A percentile compares a stretch with the other conserved stretches of the same genome.
These are phyloP conservation scores for Pseudocercospora macadamiae DNA, from an alignment of 2,329 filamentous ascomycete species.

Conservation along the genomic window DNA sequence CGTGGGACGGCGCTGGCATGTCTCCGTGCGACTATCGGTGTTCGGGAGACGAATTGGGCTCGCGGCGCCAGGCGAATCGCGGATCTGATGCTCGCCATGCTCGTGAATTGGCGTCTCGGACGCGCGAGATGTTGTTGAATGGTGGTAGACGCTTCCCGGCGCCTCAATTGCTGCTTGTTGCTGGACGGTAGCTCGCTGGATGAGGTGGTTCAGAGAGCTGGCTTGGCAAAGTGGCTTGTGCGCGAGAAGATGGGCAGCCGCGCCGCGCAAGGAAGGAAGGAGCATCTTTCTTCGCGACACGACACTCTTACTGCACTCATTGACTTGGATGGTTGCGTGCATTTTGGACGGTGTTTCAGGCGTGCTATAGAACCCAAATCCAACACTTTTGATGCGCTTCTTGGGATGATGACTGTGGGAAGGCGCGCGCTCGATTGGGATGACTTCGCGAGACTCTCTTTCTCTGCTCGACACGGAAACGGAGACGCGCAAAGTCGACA, in stretches of 20 bases:
- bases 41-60: conserved; percentile 32
- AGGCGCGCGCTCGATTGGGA: conserved; percentile 20
- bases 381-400: neutral
- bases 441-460: conserved; percentile 22
- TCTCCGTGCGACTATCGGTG: conserved; percentile 28
- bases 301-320: conserved; percentile 5
- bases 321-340: conserved; percentile 1
- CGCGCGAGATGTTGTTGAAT: neutral
- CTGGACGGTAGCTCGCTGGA: neutral
- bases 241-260: no score
- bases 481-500: neutral
- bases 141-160: conserved; percentile 4
- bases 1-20: conserved; percentile 25
- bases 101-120: neutral
- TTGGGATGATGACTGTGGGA: conserved; percentile 21
- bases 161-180: conserved; percentile 7
- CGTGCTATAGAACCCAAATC: neutral
- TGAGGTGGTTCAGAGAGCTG: neutral
- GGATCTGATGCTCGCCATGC: conserved; percentile 33
- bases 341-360: neutral
- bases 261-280: neutral
- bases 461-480: conserved; percentile 19
- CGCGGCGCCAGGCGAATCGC: conserved; percentile 33
- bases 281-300: conserved; percentile 9
- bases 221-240: conserved; percentile 11